phyloP scores from a whole-genome alignment of 2,329 filamentous ascomycete genomes.

The Catunica adiposa region DNA sequence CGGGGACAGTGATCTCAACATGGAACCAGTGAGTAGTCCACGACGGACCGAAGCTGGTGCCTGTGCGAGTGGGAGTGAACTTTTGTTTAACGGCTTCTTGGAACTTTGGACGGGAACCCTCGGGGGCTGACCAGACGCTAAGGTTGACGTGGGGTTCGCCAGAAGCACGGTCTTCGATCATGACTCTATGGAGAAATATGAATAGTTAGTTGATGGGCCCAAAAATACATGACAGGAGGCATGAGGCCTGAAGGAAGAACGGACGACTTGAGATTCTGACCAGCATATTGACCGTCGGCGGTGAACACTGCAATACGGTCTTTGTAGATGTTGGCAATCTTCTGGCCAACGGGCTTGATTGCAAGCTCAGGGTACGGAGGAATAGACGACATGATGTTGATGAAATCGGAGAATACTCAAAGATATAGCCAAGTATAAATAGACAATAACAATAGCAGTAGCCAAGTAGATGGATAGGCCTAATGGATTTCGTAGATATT shows the following conservation, averaged over 20 bases:
- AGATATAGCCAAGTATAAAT: too few species aligned
- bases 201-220: too few species aligned
- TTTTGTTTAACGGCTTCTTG: constrained; percentile 32
- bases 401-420: too few species aligned
- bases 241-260: constrained; percentile 18
- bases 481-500: too few species aligned
- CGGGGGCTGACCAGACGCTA: constrained; percentile 62
- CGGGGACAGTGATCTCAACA: constrained; percentile 60
- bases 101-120: constrained; percentile 67
- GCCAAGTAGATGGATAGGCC: too few species aligned
- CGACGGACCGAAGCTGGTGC: constrained; percentile 73
- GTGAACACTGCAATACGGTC: constrained; percentile 73
- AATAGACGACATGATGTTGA: neutral
- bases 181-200: neutral
- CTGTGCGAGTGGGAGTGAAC: constrained; percentile 59
- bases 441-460: too few species aligned
- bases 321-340: constrained; percentile 72
- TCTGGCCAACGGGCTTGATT: constrained; percentile 48
- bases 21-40: constrained; percentile 99
- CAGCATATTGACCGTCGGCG: constrained; percentile 58
- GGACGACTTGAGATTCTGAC: constrained; percentile 56
- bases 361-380: constrained; percentile 33
- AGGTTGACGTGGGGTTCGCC: too few species aligned
- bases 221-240: too few species aligned
- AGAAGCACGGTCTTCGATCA: neutral